Evolutionary conservation across 257 asterid genomes (phyloP).

Genomic region (Mentha longifolia): DNA sequence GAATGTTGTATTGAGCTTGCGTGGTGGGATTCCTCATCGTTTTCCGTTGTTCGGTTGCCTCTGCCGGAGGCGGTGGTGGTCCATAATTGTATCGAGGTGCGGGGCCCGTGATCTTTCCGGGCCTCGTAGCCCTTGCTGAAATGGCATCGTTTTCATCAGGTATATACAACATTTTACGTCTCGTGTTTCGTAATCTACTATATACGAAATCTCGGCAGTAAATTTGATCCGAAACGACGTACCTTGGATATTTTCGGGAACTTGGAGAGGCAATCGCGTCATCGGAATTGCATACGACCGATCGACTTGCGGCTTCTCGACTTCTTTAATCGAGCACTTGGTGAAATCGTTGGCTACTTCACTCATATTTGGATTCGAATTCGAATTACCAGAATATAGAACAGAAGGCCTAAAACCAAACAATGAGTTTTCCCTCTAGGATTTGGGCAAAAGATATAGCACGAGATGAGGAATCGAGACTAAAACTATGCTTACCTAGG

Average conservation of each 20-base stretch:
- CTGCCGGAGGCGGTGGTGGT: constrained; percentile 53
- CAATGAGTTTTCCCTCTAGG: constrained; percentile 23
- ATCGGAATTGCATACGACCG: constrained; percentile 57
- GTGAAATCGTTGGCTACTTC: constrained; percentile 71
- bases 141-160: constrained; percentile 28
- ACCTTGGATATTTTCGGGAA: constrained; percentile 88
- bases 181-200: background rate
- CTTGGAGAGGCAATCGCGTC: constrained; percentile 79
- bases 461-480: background rate
- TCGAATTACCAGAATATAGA: constrained; percentile 65
- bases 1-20: constrained; percentile 60
- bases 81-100: constrained; percentile 60
- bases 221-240: background rate
- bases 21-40: constrained; percentile 56
- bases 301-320: constrained; percentile 59
- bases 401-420: constrained; percentile 69
- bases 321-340: constrained; percentile 74
- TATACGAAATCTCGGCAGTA: background rate
- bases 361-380: constrained; percentile 40
- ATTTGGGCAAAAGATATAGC: background rate
- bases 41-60: constrained; percentile 64
- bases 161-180: background rate
- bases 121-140: constrained; percentile 74
- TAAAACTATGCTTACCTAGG: constrained; percentile 61
- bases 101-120: constrained; percentile 75